Conservation (phyloP, 2,329 filamentous ascomycete genomes). For the Cladorrhinum sp. region DNA sequence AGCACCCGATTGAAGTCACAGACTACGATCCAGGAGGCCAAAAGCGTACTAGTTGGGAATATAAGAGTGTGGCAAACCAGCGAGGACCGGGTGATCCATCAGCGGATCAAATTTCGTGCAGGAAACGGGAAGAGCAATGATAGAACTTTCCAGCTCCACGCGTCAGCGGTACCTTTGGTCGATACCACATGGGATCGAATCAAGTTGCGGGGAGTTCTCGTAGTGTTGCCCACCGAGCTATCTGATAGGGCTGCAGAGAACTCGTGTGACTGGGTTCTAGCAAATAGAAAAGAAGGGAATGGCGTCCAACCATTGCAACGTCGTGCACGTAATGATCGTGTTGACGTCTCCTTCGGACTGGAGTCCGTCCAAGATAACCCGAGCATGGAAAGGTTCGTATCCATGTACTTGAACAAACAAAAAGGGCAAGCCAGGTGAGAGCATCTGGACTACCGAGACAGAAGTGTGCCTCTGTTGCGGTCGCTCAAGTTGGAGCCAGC, state of each 20-base stretch:
- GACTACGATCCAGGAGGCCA: neutral
- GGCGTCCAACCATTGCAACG: neutral
- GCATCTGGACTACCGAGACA: constrained; percentile 1
- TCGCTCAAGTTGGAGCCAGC: constrained; percentile 8
- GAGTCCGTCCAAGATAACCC: neutral
- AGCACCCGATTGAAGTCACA: neutral
- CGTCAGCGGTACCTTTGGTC: neutral
- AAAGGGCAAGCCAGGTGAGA: neutral
- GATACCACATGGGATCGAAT: neutral
- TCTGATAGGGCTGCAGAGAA: constrained; percentile 24
- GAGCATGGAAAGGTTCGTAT: neutral
- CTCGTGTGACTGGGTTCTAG: constrained; percentile 20
- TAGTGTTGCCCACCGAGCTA: constrained; percentile 8
- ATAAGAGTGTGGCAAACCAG: neutral
- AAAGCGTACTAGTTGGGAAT: neutral
- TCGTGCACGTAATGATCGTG: neutral
- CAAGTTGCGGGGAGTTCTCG: neutral
- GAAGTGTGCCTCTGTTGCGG: constrained; percentile 11
- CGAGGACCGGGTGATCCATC: neutral
- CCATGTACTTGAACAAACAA: constrained; percentile 7
- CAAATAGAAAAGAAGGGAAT: constrained; percentile 4
- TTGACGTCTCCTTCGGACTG: constrained; percentile 4
- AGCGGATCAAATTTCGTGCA: constrained; percentile 17
- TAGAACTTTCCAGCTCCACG: constrained; percentile 6
- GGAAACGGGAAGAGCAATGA: neutral